Conservation (phyloP, 1,284 basidiomycete species). For the Pascua guehoae region DNA sequence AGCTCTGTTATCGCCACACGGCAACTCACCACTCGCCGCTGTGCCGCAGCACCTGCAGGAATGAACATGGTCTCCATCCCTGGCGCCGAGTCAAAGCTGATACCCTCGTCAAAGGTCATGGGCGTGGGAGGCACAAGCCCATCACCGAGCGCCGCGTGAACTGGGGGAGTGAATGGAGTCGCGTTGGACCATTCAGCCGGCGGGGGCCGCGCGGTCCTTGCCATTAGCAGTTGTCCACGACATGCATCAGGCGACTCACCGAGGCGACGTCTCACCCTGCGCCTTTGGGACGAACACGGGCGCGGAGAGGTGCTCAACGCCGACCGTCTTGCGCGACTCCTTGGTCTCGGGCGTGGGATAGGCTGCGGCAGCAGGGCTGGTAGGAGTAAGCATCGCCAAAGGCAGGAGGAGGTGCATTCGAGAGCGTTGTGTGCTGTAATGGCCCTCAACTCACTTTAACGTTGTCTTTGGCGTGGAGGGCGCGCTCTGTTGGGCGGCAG, state of each 20-base stretch:
- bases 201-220: not conserved
- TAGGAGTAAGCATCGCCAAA: conserved; percentile 1
- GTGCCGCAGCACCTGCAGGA: conserved; percentile 47
- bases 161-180: conserved; percentile 10
- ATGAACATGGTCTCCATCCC: conserved; percentile 52
- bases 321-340: conserved; percentile 9
- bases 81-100: conserved; percentile 10
- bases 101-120: conserved; percentile 28
- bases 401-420: not conserved
- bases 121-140: no score
- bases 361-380: conserved; percentile 6
- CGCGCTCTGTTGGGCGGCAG: not conserved
- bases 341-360: conserved; percentile 52
- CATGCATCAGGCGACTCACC: conserved; percentile 2
- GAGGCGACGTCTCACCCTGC: conserved; percentile 24
- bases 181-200: conserved; percentile 16
- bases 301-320: conserved; percentile 51
- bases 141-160: not conserved
- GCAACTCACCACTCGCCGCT: conserved; percentile 64
- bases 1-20: not conserved
- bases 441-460: conserved; percentile 10
- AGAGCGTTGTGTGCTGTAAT: not conserved
- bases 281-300: conserved; percentile 81
- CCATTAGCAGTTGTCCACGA: not conserved
- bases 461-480: conserved; percentile 10